A percentile compares a stretch with the other conserved stretches of the same genome.
These are phyloP conservation scores for Coemansia sp. DNA, from an alignment of 192 early-diverging fungal species.

Conservation along the genomic window DNA sequence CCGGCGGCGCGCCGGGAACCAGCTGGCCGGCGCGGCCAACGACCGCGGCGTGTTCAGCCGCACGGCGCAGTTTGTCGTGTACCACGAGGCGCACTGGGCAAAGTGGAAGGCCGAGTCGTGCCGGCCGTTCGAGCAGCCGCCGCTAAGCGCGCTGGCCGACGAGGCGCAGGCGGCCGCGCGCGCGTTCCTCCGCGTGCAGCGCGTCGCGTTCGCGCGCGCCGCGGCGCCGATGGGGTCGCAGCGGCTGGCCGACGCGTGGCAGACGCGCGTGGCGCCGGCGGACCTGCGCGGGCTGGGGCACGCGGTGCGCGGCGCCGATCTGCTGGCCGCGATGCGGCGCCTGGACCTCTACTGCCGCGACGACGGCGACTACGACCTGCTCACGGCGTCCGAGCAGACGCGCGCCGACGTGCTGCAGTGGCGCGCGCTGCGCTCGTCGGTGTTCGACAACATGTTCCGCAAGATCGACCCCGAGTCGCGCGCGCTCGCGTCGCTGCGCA, in stretches of 20 bases:
- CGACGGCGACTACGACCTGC: conserved; percentile 45
- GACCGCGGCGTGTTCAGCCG: conserved; percentile 61
- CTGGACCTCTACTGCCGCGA: conserved; percentile 43
- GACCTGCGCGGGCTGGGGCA: conserved; percentile 24
- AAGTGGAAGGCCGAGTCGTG: conserved; percentile 81
- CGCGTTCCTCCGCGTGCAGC: conserved; percentile 14
- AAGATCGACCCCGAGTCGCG: conserved; percentile 29
- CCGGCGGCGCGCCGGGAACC: conserved; percentile 44
- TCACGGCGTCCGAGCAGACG: conserved; percentile 37
- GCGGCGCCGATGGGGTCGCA: conserved; percentile 17
- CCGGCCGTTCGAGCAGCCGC: conserved; percentile 62
- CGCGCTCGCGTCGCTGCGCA: conserved; percentile 21
- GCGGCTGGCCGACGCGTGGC: conserved; percentile 23
- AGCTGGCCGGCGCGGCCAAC: conserved; percentile 54
- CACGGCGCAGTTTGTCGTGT: conserved; percentile 63
- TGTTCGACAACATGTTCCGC: conserved; percentile 40
- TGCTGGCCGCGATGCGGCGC: conserved; percentile 23
- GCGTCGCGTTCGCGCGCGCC: background rate
- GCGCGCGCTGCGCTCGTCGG: conserved; percentile 36
- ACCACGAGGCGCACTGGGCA: conserved; percentile 74
- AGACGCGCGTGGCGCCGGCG: background rate
- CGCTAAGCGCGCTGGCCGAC: conserved; percentile 34
- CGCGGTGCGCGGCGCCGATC: conserved; percentile 15
- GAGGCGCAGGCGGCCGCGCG: conserved; percentile 31
- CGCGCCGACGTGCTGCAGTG: conserved; percentile 42